A percentile compares a stretch with the other conserved stretches of the same genome.
Evolutionary conservation across 1,284 basidiomycete species (phyloP).

Genomic region (Peniophora sp.): DNA sequence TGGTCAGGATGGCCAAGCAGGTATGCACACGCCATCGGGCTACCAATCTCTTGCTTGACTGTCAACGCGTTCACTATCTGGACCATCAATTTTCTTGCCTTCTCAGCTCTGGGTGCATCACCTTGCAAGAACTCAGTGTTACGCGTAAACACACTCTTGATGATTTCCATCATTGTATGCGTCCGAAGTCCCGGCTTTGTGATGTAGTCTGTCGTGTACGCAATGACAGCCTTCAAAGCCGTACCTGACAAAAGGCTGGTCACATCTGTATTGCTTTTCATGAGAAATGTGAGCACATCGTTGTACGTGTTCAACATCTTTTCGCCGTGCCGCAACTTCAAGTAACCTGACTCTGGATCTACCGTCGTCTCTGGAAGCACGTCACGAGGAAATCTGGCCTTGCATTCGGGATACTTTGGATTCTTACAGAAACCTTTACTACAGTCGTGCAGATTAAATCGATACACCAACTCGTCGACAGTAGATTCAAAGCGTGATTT

Average conservation of each 20-base stretch:
- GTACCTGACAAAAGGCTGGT: constrained; percentile 26
- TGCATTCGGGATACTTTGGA: constrained; percentile 13
- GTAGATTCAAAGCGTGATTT: constrained; percentile 1
- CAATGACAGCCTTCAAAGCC: constrained; percentile 26
- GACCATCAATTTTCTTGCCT: neutral
- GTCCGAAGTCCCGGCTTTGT: constrained; percentile 29
- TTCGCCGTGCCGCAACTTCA: constrained; percentile 8
- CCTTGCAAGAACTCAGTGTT: constrained; percentile 14
- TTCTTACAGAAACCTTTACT: constrained; percentile 1
- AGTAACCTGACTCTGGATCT: constrained; percentile 18
- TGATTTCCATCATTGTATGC: constrained; percentile 23
- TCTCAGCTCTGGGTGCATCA: neutral
- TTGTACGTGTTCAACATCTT: constrained; percentile 24
- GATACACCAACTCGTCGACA: constrained; percentile 8
- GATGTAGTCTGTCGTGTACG: constrained; percentile 32
- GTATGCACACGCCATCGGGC: constrained; percentile 21
- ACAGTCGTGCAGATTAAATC: constrained; percentile 10
- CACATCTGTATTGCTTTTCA: constrained; percentile 28
- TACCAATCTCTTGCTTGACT: constrained; percentile 21
- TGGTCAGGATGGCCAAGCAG: constrained; percentile 23
- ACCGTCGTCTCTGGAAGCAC: constrained; percentile 13
- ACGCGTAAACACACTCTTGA: constrained; percentile 18
- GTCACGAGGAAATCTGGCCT: constrained; percentile 22
- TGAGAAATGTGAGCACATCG: constrained; percentile 20
- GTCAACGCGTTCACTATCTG: constrained; percentile 10